Conservation (phyloP, 2,329 filamentous ascomycete genomes). For the Ceratocystis ficicola region DNA sequence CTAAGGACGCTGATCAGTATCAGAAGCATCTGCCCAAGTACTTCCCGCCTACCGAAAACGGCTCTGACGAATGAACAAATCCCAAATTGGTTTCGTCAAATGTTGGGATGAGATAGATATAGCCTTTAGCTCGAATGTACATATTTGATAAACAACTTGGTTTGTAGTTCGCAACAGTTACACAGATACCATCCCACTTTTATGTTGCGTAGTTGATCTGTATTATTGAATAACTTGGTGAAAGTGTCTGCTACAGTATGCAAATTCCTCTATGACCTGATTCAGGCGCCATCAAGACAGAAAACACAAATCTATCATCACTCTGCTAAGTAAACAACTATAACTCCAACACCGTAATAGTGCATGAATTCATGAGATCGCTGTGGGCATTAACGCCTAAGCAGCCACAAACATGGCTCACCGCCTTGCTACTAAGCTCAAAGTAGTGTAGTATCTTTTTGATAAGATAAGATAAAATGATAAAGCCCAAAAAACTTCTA, state of each 20-base stretch:
- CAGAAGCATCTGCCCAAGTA: constrained; percentile 46
- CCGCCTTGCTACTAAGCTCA: constrained; percentile 1
- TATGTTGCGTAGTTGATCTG: neutral
- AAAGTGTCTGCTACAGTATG: too few relatives aligned
- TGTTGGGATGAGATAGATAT: too few relatives aligned
- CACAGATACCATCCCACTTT: neutral
- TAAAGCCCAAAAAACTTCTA: neutral
- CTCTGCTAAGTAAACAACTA: neutral
- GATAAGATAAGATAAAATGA: constrained; percentile 16
- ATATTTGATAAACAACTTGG: neutral
- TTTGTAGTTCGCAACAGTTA: neutral
- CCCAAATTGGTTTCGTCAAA: too few relatives aligned
- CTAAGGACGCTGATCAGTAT: constrained; percentile 67
- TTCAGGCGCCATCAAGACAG: neutral
- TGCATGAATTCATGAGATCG: neutral
- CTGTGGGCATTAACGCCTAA: neutral
- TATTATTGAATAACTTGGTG: too few relatives aligned
- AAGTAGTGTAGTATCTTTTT: neutral
- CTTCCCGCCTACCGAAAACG: neutral
- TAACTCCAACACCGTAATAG: neutral
- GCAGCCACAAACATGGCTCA: constrained; percentile 7
- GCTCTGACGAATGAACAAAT: neutral
- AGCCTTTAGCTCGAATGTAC: too few relatives aligned
- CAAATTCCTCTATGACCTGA: too few relatives aligned
- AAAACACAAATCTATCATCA: neutral